phyloP scores from a whole-genome alignment of 2,329 filamentous ascomycete genomes.

The Verticillium albo-atrum region DNA sequence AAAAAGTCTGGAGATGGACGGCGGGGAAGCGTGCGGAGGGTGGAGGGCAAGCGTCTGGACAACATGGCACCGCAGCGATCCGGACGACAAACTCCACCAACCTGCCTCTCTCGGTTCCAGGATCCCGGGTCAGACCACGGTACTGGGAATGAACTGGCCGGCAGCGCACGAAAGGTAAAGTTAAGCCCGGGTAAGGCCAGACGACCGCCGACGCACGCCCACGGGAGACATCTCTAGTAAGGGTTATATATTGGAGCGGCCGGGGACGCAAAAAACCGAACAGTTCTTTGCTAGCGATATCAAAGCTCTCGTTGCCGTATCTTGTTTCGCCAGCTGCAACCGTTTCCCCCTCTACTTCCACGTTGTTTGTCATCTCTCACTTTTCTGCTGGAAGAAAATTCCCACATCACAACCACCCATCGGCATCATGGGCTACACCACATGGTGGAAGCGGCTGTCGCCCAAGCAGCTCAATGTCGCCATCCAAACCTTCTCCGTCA shows the following conservation, averaged over 20 bases:
- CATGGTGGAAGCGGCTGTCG: slow-evolving; percentile 36
- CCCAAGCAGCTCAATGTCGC: slow-evolving; percentile 34
- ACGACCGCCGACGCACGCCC: background rate
- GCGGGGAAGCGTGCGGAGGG: background rate
- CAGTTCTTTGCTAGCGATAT: background rate
- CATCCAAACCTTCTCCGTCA: slow-evolving; percentile 22
- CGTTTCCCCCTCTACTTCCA: too few relatives aligned
- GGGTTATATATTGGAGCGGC: background rate
- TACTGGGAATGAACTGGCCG: background rate
- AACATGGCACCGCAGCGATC: background rate
- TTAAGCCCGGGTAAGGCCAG: background rate
- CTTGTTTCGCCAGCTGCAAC: background rate
- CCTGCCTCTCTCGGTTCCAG: background rate
- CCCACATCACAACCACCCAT: background rate
- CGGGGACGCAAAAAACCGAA: background rate
- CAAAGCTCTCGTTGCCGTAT: background rate
- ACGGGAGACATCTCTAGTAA: background rate
- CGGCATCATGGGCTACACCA: slow-evolving; percentile 30
- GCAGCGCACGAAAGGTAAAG: background rate
- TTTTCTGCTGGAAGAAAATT: background rate
- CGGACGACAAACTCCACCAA: background rate
- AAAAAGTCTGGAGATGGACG: background rate
- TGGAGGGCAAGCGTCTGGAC: background rate
- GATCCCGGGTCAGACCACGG: background rate
- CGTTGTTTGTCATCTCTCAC: background rate